Base-by-base conservation (phyloP, 2,329 filamentous ascomycete species). In the Alternaria sp. region DNA sequence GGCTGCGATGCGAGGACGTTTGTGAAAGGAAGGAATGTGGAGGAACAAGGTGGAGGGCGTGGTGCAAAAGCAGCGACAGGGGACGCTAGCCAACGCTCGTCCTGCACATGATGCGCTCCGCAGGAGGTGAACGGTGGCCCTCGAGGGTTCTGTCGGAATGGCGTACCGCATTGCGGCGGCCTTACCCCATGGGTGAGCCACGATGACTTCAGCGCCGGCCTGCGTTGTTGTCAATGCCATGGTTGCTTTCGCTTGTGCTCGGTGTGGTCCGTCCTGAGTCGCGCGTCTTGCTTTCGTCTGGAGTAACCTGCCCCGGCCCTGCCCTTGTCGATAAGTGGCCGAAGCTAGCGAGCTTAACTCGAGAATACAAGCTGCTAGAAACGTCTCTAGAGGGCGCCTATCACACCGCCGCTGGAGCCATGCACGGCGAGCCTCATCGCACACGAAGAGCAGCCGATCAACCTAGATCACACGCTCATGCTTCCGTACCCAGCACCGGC, bases 11-110 rank as follows among this genome's bases (percentile, higher is more conserved):
- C 55, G 56, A 65, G 57, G 45, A 49, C 54, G 51, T 59, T 66
- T 53, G 60, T 61, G 64, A 53, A 53, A 58, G 46, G 37, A 53
- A 58, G 46, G 54, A 54, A 50, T 53, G 58, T 50, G 50, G 60
- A 64, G 55, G 23, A 20, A 45, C 18, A 25, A 18, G 28, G 51
- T 37, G 18, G 28, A 47, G 18, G 45, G 60, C 30, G 26, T 26
- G 43, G 41, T 28, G 64, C 70, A 73, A 75, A 74, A 72, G 70
- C 70, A 69, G 71, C 71, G 60, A 58, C 57, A 30, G 50, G 47
- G 53, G 30, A 41, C 61, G 58, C 63, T 69, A 70, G 68, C 64
- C 64, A 68, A 60, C 58, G 53, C 60, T 65, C 55, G 50, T 37
- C 53, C 61, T 63, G 67, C 63, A 63, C 63, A 55, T 66, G 67